Conservation (phyloP, 768 basidiomycete species). For the Sporobolomyces pararoseus region DNA sequence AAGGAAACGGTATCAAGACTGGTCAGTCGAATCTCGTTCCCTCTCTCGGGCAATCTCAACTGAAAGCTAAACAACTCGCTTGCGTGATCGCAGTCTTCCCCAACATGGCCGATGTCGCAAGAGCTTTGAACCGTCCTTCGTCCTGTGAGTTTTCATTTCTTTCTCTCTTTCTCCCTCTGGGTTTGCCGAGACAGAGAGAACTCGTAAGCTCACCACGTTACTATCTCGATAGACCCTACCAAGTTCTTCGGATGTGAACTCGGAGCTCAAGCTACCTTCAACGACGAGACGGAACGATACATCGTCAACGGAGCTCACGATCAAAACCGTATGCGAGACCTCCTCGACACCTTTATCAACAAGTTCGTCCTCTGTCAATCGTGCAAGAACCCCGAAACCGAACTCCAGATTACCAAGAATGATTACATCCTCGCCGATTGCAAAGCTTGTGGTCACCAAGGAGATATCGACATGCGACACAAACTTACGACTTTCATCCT, state of each 20-base stretch:
- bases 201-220: slow-evolving; percentile 3
- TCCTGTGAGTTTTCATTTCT: slow-evolving; percentile 54
- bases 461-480: slow-evolving; percentile 90
- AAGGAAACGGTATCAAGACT: slow-evolving; percentile 99
- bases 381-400: slow-evolving; percentile 99
- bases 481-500: slow-evolving; percentile 93
- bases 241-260: slow-evolving; percentile 99
- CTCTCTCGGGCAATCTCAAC: no score
- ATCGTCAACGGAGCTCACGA: slow-evolving; percentile 98
- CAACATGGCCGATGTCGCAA: slow-evolving; percentile 96
- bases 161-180: no score
- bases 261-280: slow-evolving; percentile 92
- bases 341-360: slow-evolving; percentile 94
- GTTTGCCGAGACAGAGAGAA: neutral
- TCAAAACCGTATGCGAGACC: slow-evolving; percentile 81
- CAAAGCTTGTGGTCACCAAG: slow-evolving; percentile 95
- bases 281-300: slow-evolving; percentile 95
- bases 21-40: slow-evolving; percentile 28
- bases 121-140: slow-evolving; percentile 88
- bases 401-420: slow-evolving; percentile 79
- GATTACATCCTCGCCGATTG: slow-evolving; percentile 93
- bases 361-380: slow-evolving; percentile 95
- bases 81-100: slow-evolving; percentile 73
- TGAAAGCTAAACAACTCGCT: no score
- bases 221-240: slow-evolving; percentile 65